Conservation (phyloP, 2,329 filamentous ascomycete genomes). For the Mollisiaceae sp. region DNA sequence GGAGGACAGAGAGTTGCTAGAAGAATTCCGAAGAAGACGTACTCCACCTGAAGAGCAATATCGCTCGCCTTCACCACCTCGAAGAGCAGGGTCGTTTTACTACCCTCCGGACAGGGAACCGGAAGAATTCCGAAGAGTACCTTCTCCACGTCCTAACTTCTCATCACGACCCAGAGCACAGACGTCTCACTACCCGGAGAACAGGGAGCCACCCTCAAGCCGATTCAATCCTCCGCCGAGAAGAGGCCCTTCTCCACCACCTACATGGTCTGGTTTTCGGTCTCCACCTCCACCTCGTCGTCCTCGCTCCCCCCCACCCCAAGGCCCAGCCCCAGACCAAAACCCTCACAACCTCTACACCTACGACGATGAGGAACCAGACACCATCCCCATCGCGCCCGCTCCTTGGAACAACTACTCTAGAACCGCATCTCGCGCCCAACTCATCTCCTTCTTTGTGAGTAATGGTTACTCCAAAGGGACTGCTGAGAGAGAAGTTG, state of each 20-base stretch:
- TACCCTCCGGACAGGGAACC: not conserved
- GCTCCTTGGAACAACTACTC: conserved; percentile 21
- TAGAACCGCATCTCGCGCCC: not conserved
- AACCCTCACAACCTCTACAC: conserved; percentile 12
- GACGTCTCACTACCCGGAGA: not conserved
- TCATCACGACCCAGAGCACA: not conserved
- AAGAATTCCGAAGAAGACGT: not conserved
- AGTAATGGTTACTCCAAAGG: not conserved
- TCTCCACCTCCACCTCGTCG: not conserved
- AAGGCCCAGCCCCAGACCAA: not conserved
- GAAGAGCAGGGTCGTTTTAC: not conserved
- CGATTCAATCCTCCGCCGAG: not conserved
- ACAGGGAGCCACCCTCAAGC: not conserved
- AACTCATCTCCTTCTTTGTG: conserved; percentile 12
- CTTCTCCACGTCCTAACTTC: not conserved
- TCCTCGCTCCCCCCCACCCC: not conserved
- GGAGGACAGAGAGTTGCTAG: not conserved
- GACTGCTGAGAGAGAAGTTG: conserved; percentile 1
- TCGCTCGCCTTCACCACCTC: not conserved
- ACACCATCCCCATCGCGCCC: conserved; percentile 12
- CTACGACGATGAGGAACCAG: conserved; percentile 25
- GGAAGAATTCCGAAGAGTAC: no score
- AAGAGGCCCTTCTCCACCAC: not conserved
- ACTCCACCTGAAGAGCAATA: not conserved
- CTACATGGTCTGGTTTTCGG: no score